Evolutionary conservation across 352 stramenopile species (phyloP).

Genomic region (Globisporangium radiosum): DNA sequence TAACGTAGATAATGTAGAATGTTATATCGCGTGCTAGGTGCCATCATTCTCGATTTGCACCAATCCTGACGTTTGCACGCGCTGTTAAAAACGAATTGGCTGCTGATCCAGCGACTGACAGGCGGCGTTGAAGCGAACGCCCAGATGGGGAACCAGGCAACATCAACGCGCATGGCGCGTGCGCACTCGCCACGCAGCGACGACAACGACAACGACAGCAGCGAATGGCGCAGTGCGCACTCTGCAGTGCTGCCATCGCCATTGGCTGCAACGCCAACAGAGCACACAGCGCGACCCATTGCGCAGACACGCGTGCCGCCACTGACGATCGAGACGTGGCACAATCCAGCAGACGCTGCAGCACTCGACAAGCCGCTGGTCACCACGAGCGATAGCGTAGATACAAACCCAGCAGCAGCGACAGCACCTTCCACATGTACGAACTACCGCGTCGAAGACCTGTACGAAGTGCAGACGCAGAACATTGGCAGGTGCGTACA

Average conservation of each 20-base stretch:
- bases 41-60: no score
- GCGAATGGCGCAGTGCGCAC: not conserved
- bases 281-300: not conserved
- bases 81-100: no score
- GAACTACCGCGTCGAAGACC: constrained; percentile 38
- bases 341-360: not conserved
- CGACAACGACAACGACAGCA: not conserved
- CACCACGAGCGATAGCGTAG: not conserved
- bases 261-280: not conserved
- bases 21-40: no score
- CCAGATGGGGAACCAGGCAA: not conserved
- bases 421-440: constrained; percentile 1
- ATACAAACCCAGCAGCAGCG: not conserved
- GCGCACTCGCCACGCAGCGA: not conserved
- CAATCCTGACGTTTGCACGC: no score
- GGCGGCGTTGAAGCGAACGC: not conserved
- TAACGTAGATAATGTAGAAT: no score
- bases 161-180: not conserved
- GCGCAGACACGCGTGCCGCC: not conserved
- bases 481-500: constrained; percentile 34
- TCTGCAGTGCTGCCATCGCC: not conserved
- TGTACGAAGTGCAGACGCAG: constrained; percentile 50
- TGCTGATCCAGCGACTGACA: no score
- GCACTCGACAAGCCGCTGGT: not conserved
- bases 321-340: constrained; percentile 9